Evolutionary conservation across 2,329 filamentous ascomycete species (phyloP).

Genomic region (Epichloe gansuensis): DNA sequence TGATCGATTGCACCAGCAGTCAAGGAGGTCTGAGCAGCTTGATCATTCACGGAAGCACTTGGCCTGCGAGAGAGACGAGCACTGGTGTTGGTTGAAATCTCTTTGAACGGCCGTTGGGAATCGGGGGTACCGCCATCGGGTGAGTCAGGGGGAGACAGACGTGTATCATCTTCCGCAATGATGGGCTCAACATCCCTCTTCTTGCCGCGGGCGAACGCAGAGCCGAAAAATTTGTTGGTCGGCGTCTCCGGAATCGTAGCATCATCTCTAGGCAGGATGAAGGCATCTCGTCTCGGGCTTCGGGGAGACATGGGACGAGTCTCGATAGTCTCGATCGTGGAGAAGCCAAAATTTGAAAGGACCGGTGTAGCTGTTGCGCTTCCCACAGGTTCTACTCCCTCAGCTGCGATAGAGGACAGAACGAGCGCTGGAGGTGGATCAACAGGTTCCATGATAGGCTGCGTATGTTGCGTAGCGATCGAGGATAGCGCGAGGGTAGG

Average conservation of each 20-base stretch:
- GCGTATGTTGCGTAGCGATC: conserved; percentile 20
- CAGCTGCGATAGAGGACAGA: conserved; percentile 23
- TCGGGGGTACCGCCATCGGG: conserved; percentile 35
- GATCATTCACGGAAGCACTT: conserved; percentile 43
- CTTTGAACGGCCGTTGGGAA: conserved; percentile 45
- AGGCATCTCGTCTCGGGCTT: conserved; percentile 41
- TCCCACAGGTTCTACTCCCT: conserved; percentile 24
- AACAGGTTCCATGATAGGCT: conserved; percentile 10
- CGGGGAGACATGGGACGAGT: conserved; percentile 33
- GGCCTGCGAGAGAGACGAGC: conserved; percentile 27
- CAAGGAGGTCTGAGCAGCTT: conserved; percentile 68
- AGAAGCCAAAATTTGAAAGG: conserved; percentile 27
- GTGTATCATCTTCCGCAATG: conserved; percentile 53
- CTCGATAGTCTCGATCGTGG: conserved; percentile 31
- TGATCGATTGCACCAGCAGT: conserved; percentile 73
- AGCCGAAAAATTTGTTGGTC: conserved; percentile 26
- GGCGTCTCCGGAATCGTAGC: conserved; percentile 25
- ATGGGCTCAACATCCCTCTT: conserved; percentile 27
- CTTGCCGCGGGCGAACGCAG: conserved; percentile 33
- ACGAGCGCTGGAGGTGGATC: conserved; percentile 18
- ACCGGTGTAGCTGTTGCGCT: conserved; percentile 15
- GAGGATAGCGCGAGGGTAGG: conserved; percentile 18
- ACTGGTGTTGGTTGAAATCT: conserved; percentile 47
- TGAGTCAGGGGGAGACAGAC: conserved; percentile 34
- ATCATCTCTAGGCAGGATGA: conserved; percentile 40